phyloP scores from a whole-genome alignment of 2,329 filamentous ascomycete species.

The Fonsecaea pugnacius region DNA sequence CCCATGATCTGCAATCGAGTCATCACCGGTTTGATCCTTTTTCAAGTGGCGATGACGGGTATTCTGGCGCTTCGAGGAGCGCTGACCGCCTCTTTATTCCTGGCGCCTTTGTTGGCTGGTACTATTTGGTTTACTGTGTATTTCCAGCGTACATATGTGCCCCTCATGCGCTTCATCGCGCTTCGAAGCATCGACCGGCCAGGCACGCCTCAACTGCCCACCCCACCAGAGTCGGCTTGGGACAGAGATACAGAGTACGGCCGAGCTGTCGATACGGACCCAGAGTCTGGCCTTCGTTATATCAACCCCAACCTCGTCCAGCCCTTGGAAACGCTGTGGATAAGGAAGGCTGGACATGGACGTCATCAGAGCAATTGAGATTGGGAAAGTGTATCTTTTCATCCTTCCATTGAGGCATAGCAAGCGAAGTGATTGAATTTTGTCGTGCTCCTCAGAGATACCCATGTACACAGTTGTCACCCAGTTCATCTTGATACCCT shows the following conservation, averaged over 20 bases:
- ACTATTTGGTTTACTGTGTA: slow-evolving; percentile 91
- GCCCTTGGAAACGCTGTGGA: slow-evolving; percentile 51
- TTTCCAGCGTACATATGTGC: slow-evolving; percentile 79
- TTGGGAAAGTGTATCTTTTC: slow-evolving; percentile 5
- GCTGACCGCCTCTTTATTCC: slow-evolving; percentile 71
- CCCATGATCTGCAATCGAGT: slow-evolving; percentile 94
- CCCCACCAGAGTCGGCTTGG: slow-evolving; percentile 44
- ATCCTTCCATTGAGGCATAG: slow-evolving; percentile 25
- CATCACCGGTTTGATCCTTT: slow-evolving; percentile 81
- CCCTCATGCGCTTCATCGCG: slow-evolving; percentile 89
- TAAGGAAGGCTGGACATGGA: slow-evolving; percentile 38
- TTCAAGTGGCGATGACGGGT: slow-evolving; percentile 88
- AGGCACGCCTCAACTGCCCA: slow-evolving; percentile 47
- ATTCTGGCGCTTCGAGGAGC: slow-evolving; percentile 76
- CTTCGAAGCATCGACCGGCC: slow-evolving; percentile 77
- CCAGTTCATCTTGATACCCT: slow-evolving; percentile 4
- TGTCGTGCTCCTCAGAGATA: slow-evolving; percentile 20
- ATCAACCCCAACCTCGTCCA: slow-evolving; percentile 53
- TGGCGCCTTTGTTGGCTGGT: slow-evolving; percentile 75
- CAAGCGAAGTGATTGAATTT: slow-evolving; percentile 19
- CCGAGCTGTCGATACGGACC: slow-evolving; percentile 47
- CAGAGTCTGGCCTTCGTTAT: slow-evolving; percentile 50
- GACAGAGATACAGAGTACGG: slow-evolving; percentile 51
- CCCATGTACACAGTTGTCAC: slow-evolving; percentile 23
- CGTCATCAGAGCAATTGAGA: slow-evolving; percentile 8